Conservation (phyloP, 768 basidiomycete genomes). For the Peribolospora baueri region DNA sequence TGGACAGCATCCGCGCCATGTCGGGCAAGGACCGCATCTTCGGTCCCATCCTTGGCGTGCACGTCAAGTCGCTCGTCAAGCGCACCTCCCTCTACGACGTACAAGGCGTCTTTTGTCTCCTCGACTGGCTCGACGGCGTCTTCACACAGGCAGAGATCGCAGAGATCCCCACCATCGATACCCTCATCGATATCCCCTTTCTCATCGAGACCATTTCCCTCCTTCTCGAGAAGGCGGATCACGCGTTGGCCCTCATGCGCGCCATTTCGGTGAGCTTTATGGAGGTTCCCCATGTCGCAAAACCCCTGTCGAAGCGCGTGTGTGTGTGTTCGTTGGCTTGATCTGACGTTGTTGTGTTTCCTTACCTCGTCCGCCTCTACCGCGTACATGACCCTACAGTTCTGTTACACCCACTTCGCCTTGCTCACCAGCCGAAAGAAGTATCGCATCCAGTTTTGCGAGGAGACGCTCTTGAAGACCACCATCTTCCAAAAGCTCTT, state of each 20-base stretch:
- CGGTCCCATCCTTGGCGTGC: conserved; percentile 21
- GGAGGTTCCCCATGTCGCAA: too few species aligned
- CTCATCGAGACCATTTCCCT: conserved; percentile 17
- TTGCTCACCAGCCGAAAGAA: conserved; percentile 9
- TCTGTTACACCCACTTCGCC: neutral
- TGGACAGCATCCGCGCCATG: too few species aligned
- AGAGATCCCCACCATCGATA: conserved; percentile 15
- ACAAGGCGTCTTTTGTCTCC: conserved; percentile 23
- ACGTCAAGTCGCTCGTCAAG: conserved; percentile 20
- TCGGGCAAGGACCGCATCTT: conserved; percentile 11
- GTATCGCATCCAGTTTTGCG: conserved; percentile 21
- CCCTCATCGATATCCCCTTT: conserved; percentile 19
- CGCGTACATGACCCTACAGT: too few species aligned
- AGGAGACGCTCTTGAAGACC: conserved; percentile 20
- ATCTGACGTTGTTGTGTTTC: too few species aligned
- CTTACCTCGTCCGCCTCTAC: too few species aligned
- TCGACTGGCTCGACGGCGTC: conserved; percentile 23
- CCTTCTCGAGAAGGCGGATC: conserved; percentile 20
- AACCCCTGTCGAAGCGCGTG: too few species aligned
- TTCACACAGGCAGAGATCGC: conserved; percentile 10
- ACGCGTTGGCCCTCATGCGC: conserved; percentile 23
- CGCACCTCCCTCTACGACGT: conserved; percentile 23
- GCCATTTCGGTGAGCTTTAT: conserved; percentile 9
- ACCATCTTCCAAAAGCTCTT: conserved; percentile 21
- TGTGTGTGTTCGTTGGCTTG: too few species aligned